These are phyloP conservation scores for Fusarium piperis DNA, from an alignment of 2,329 filamentous ascomycete genomes.

Conservation along the genomic window DNA sequence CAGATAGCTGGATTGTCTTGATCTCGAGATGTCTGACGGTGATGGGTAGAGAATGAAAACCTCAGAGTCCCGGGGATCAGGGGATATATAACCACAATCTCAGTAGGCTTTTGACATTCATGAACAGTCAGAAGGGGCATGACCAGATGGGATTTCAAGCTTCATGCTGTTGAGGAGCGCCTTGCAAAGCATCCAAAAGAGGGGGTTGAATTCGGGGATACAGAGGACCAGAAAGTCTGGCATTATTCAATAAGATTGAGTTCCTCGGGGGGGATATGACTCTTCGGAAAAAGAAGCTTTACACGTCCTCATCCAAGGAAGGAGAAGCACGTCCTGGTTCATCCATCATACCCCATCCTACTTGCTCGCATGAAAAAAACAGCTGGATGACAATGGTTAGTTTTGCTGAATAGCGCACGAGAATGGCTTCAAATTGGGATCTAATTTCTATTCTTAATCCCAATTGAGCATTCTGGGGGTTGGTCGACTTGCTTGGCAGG, in stretches of 20 bases:
- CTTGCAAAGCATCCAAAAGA: not conserved
- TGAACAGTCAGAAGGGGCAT: not conserved
- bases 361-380: not conserved
- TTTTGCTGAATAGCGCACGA: accelerated
- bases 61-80: not conserved
- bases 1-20: not conserved
- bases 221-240: not conserved
- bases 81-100: not conserved
- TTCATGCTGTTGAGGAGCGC: not conserved
- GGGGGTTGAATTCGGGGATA: not conserved
- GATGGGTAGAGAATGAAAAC: not conserved
- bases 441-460: not conserved
- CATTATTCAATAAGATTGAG: not conserved
- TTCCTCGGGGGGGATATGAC: not conserved
- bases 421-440: not conserved
- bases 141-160: not conserved
- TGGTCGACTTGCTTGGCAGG: not conserved
- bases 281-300: not conserved
- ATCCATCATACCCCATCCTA: not conserved
- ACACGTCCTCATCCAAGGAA: not conserved
- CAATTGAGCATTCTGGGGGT: not conserved
- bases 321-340: not conserved
- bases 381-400: not conserved
- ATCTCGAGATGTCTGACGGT: not conserved
- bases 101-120: not conserved